A percentile compares a stretch with the other conserved stretches of the same genome.
These are phyloP conservation scores for Nemania sp. DNA, from an alignment of 2,329 filamentous ascomycete species.

Conservation along the genomic window DNA sequence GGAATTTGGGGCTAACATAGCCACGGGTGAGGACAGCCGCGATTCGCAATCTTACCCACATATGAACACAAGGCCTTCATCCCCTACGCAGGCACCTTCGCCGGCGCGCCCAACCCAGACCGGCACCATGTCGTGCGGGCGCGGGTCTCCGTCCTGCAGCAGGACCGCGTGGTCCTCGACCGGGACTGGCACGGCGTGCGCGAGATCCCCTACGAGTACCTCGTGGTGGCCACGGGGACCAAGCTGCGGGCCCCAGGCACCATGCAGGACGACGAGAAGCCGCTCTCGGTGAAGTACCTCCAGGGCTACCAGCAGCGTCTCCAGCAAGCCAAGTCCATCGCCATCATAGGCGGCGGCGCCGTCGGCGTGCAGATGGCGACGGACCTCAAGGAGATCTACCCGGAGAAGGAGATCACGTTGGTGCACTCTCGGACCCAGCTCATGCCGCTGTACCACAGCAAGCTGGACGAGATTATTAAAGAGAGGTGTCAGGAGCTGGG, in stretches of 20 bases:
- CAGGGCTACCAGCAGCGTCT: constrained; percentile 52
- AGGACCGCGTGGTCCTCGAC: constrained; percentile 51
- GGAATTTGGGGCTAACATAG: background rate
- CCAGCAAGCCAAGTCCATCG: constrained; percentile 46
- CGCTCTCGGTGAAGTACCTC: constrained; percentile 51
- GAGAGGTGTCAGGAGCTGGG: constrained; percentile 54
- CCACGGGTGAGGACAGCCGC: constrained; percentile 48
- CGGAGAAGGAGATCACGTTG: constrained; percentile 59
- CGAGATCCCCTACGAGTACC: constrained; percentile 57
- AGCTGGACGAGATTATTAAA: constrained; percentile 55
- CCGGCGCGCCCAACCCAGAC: constrained; percentile 48
- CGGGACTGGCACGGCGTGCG: constrained; percentile 51
- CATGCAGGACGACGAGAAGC: constrained; percentile 52
- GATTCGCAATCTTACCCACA: constrained; percentile 58
- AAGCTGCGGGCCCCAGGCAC: constrained; percentile 53
- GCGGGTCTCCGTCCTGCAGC: constrained; percentile 50
- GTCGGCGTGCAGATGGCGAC: constrained; percentile 64
- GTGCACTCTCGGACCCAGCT: constrained; percentile 60
- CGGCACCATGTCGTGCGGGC: constrained; percentile 52
- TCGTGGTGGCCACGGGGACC: constrained; percentile 60
- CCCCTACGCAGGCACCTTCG: constrained; percentile 56
- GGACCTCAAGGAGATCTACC: constrained; percentile 61
- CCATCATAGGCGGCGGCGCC: constrained; percentile 60
- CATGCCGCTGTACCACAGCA: constrained; percentile 58
- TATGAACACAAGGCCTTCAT: constrained; percentile 62